phyloP scores from a whole-genome alignment of 2,329 filamentous ascomycete genomes.

The Biscogniauxia mediterranea region DNA sequence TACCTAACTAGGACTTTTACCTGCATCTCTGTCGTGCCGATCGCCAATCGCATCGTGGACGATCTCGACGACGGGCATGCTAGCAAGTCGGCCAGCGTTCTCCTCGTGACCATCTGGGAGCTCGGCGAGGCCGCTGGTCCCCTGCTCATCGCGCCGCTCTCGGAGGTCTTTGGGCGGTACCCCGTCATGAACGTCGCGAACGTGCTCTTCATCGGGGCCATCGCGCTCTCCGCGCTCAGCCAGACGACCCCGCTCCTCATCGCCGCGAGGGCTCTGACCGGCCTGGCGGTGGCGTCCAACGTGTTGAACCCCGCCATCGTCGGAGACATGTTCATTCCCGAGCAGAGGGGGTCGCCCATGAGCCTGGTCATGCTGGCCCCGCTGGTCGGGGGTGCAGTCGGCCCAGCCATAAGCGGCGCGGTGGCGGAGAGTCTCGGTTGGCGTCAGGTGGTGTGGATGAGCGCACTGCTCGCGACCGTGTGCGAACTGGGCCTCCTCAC shows the following conservation, averaged over 20 bases:
- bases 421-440: conserved; percentile 56
- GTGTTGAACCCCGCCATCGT: conserved; percentile 63
- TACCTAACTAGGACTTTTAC: conserved; percentile 59
- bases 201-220: conserved; percentile 48
- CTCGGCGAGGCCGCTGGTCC: conserved; percentile 64
- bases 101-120: conserved; percentile 71
- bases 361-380: conserved; percentile 56
- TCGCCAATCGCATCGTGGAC: conserved; percentile 49
- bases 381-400: conserved; percentile 55
- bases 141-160: conserved; percentile 59
- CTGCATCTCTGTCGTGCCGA: conserved; percentile 54
- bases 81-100: conserved; percentile 48
- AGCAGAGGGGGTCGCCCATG: conserved; percentile 58
- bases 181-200: conserved; percentile 55
- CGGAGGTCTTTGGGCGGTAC: conserved; percentile 58
- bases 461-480: conserved; percentile 43
- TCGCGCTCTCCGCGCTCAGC: conserved; percentile 45
- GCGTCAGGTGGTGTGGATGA: conserved; percentile 52
- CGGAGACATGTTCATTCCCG: conserved; percentile 59
- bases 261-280: conserved; percentile 55
- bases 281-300: conserved; percentile 62
- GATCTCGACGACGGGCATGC: conserved; percentile 42
- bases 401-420: conserved; percentile 53
- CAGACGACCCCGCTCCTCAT: conserved; percentile 48
- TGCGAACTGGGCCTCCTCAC: conserved; percentile 52